Evolutionary conservation across 495 filamentous ascomycete species (phyloP).

Genomic region (Articulospora tetracladia): DNA sequence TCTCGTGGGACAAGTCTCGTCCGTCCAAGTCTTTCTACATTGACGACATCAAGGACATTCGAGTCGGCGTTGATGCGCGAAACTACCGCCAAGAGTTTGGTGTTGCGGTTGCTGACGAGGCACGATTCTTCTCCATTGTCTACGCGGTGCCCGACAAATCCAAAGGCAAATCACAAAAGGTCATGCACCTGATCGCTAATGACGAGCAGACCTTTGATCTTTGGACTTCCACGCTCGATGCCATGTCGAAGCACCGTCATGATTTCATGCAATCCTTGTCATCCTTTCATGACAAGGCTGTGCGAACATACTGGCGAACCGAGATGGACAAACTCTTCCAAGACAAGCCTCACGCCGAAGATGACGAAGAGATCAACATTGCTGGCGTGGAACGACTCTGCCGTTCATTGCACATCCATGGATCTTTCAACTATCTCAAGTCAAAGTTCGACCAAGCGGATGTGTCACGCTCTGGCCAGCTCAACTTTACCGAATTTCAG

Average conservation of each 20-base stretch:
- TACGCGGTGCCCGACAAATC: slow-evolving; percentile 67
- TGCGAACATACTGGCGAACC: slow-evolving; percentile 78
- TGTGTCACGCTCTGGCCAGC: slow-evolving; percentile 48
- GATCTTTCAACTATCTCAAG: slow-evolving; percentile 66
- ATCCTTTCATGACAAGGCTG: slow-evolving; percentile 72
- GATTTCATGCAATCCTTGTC: slow-evolving; percentile 85
- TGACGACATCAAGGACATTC: slow-evolving; percentile 90
- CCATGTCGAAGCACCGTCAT: slow-evolving; percentile 75
- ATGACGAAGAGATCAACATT: slow-evolving; percentile 70
- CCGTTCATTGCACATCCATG: slow-evolving; percentile 84
- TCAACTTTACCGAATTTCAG: slow-evolving; percentile 75
- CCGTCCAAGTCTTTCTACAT: slow-evolving; percentile 83
- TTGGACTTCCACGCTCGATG: slow-evolving; percentile 79
- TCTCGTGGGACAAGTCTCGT: slow-evolving; percentile 79
- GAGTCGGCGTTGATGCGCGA: slow-evolving; percentile 76
- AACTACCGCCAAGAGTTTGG: slow-evolving; percentile 86
- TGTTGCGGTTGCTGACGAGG: slow-evolving; percentile 55
- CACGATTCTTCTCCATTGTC: slow-evolving; percentile 82
- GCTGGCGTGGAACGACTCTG: slow-evolving; percentile 76
- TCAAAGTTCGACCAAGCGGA: slow-evolving; percentile 79
- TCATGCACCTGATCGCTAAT: slow-evolving; percentile 78
- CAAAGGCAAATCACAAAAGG: slow-evolving; percentile 66
- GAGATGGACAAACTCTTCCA: slow-evolving; percentile 73
- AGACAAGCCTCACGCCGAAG: slow-evolving; percentile 46
- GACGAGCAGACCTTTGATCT: slow-evolving; percentile 62